Percentiles rank a stretch among this genome's conserved stretches.
Evolutionary conservation across 192 early-diverging fungal species (phyloP).

Genomic region (Ambispora gerdemannii): DNA sequence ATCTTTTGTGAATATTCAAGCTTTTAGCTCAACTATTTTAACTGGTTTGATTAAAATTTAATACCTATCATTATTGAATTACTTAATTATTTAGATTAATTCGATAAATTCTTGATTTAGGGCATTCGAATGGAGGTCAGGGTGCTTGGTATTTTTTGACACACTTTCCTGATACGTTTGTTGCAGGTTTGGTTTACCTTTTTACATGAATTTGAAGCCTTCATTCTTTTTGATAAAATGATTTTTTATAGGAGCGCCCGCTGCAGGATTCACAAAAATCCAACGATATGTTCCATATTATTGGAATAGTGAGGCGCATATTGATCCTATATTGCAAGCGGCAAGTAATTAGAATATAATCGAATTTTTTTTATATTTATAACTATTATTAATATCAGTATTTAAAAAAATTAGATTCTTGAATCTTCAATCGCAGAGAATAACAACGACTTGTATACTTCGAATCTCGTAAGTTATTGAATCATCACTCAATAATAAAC

Average conservation of each 20-base stretch:
- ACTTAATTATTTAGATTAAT: not conserved
- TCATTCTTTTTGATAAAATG: not conserved
- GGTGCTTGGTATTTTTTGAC: conserved; percentile 70
- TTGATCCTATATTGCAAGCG: conserved; percentile 61
- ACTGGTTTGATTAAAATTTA: not conserved
- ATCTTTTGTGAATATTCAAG: not conserved
- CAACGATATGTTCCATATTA: conserved; percentile 72
- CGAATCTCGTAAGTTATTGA: conserved; percentile 55
- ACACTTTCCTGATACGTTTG: conserved; percentile 68
- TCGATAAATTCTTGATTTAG: conserved; percentile 26
- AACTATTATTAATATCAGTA: too few species aligned
- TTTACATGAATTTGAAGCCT: not conserved
- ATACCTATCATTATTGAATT: not conserved
- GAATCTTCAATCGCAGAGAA: conserved; percentile 72
- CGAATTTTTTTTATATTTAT: too few species aligned
- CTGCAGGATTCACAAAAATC: conserved; percentile 70
- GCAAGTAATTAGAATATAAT: conserved; percentile 37
- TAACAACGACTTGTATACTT: conserved; percentile 68
- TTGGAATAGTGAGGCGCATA: conserved; percentile 58
- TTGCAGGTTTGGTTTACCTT: conserved; percentile 48
- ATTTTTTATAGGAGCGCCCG: conserved; percentile 52
- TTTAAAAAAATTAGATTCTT: conserved; percentile 44
- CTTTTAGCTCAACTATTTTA: not conserved
- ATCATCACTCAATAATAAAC: too few species aligned
- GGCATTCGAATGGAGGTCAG: conserved; percentile 79